A percentile compares a stretch with the other conserved stretches of the same genome.
These are phyloP conservation scores for Abortiporus biennis DNA, from an alignment of 1,284 basidiomycete genomes.

Conservation along the genomic window DNA sequence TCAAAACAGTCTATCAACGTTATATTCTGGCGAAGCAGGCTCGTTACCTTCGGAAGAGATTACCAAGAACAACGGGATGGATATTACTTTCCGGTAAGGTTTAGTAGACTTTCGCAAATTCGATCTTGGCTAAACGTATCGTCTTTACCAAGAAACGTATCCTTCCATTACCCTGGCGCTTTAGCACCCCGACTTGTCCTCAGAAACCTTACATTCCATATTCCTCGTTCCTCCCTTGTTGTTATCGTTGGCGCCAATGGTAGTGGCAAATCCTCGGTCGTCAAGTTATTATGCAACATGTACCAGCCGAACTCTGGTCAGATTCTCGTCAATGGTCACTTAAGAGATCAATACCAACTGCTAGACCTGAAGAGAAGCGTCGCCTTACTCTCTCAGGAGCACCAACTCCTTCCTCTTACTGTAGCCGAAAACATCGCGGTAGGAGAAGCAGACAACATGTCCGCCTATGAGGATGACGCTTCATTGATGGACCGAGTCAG, in stretches of 20 bases:
- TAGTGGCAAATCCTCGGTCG: conserved; percentile 65
- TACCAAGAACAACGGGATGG: conserved; percentile 1
- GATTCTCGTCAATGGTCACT: conserved; percentile 52
- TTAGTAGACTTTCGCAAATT: not conserved
- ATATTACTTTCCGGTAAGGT: not conserved
- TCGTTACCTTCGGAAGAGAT: not conserved
- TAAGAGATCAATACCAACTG: conserved; percentile 48
- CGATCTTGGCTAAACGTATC: not conserved
- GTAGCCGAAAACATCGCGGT: conserved; percentile 66
- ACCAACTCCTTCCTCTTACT: conserved; percentile 64
- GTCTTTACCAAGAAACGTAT: conserved; percentile 44
- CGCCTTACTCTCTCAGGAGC: conserved; percentile 69
- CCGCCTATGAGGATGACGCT: not conserved
- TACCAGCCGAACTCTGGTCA: conserved; percentile 59
- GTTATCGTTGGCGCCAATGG: conserved; percentile 70
- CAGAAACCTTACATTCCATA: conserved; percentile 55
- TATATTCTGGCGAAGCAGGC: not conserved
- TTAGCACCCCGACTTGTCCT: conserved; percentile 38
- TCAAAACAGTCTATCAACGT: no score
- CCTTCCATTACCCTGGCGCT: conserved; percentile 55
- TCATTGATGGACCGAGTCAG: conserved; percentile 26
- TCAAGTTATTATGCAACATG: conserved; percentile 61
- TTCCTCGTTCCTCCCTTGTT: conserved; percentile 34
- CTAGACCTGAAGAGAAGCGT: conserved; percentile 50
- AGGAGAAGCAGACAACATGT: conserved; percentile 39